Evolutionary conservation across 495 filamentous ascomycete genomes (phyloP), one percentile per base, ranked within the genome.

Genomic region (Penicillium crystallinum): DNA sequence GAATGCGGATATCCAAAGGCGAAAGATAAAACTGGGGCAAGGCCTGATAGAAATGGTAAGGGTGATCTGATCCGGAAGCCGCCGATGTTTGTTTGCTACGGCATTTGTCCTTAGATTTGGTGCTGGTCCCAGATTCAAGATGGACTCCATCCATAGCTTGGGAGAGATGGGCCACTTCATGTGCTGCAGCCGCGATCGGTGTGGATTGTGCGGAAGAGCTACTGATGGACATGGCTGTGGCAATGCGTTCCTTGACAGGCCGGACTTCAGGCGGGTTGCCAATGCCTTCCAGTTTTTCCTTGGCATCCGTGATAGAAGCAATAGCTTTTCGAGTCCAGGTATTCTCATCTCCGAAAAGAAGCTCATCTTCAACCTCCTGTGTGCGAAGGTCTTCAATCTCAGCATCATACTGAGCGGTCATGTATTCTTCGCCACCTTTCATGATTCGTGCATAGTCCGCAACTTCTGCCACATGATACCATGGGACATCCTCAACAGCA

Each of bases 381-480:
- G 66, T 68, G 55, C 82, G 76, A 27, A 98, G 71, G 11, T 89
- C 81, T 37, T 81, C 74, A 15, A 95, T 85, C 59, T 97, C 93
- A 7, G 72, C 59, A 49, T 91, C 81, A 64, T 84, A 92, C 66
- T 97, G 86, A 44, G 80, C 73, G 15, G 69, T 60, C 87, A 98
- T 91, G 59, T 97, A 97, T 14, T 87, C 82, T 64, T 89, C 86
- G 4, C 87, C 90, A 11, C 92, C 93, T 68, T 89, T 95, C 88
- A 98, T 97, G 39, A 98, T 84, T 42, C 93, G 80, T 41, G 91
- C 90, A 72, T 96, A 97, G 65, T 98, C 93, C 62, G 90, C 81
- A 17, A 96, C 90, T 57, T 95, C 93, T 2, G 90, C 91, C 29
- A 88, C 89, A 71, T 92, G 88, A 59, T 95, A 87, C 93, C 93